Base-by-base conservation (phyloP, 305 asterid species). In the Salvia sclarea region DNA sequence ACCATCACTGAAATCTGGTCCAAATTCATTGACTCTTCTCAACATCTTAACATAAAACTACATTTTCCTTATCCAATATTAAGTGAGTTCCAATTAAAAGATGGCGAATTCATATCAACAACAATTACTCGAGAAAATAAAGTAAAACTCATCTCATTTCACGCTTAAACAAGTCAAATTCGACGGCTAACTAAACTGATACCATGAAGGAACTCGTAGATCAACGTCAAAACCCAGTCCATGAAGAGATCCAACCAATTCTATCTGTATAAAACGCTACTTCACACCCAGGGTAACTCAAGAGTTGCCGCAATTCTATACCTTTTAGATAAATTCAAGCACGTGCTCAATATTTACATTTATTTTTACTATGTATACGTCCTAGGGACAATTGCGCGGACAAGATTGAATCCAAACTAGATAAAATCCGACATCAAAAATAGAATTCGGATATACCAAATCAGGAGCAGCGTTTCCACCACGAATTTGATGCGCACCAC, bases 231-330 rank as follows among this genome's bases (percentile, higher is more conserved):
- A 64, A 25, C 58, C 17, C 14, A 52, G 33, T 33, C 55, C 8
- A 43, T 10, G 50, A 66, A 20, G 76, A 75, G 79, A 84, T 84
- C 81, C 69, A 66, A 20, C 62, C 18, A 64, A 16, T 25, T 21
- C 25, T 6, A 49, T 63, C 50, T 38, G 3, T 11, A 58, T 35
- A 52, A 50, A 58, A 12, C 57, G 14, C 48, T 17, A 53, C 31
- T 18, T 43, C 25, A 41, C 50, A 16, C 47, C 43, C 30, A 43
- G 24, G 49, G 16, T 58, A 55, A 33, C 41, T 18, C 3, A 21
- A 33, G 12, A 18, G 53, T 18, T 35, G 57, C 28, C 50, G 64
- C 68, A 74, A 74, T 56, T 66, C 73, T 62, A 75, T 24, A 52
- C 58, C 61, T 66, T 62, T 62, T 68, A 47, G 48, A 41, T 17